phyloP scores from a whole-genome alignment of 106 monocot species.

The Platanthera zijinensis region DNA sequence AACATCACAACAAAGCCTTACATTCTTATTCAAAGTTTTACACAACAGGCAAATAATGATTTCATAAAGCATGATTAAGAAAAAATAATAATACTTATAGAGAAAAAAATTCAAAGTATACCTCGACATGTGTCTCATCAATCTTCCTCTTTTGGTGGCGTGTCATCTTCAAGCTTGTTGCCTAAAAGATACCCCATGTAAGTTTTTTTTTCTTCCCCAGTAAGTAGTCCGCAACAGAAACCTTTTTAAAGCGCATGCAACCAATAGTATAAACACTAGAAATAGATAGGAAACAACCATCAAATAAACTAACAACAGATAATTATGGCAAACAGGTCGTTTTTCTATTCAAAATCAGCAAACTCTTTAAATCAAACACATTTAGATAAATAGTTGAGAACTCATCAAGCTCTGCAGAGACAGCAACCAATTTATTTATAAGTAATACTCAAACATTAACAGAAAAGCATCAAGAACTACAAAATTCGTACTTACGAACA shows the following conservation, averaged over 20 bases:
- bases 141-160: conserved; percentile 91
- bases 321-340: neutral
- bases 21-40: neutral
- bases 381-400: neutral
- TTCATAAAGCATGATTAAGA: neutral
- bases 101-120: conserved; percentile 15
- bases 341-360: neutral
- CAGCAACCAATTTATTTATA: neutral
- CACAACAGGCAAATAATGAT: neutral
- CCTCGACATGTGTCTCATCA: conserved; percentile 98
- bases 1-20: neutral
- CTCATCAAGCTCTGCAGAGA: neutral
- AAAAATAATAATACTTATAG: too few relatives aligned
- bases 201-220: neutral
- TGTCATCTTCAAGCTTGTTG: conserved; percentile 97
- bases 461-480: neutral
- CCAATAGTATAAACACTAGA: neutral
- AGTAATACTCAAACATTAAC: too few relatives aligned
- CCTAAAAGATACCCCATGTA: conserved; percentile 30
- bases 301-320: neutral
- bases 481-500: neutral
- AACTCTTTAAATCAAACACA: neutral
- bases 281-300: neutral
- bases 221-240: neutral
- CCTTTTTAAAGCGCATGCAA: neutral